Evolutionary conservation across 164 flowering plant genomes (phyloP).

Genomic region (Tetrastigma voinierianum): DNA sequence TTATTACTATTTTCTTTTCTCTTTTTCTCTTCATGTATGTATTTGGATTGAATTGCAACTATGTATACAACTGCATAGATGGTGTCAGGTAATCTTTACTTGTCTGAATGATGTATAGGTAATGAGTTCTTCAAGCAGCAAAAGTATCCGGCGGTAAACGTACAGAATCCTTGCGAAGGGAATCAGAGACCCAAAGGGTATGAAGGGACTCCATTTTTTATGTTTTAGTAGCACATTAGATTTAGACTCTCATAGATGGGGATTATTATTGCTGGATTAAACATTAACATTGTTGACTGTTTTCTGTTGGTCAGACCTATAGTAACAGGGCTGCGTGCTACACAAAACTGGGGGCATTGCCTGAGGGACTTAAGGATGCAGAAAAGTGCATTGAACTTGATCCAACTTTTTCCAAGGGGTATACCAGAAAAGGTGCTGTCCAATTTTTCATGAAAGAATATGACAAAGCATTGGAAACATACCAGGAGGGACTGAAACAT

Average conservation of each 20-base stretch:
- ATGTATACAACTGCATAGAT: too few relatives aligned
- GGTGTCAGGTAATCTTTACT: too few relatives aligned
- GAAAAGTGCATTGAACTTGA: constrained; percentile 98
- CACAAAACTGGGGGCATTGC: constrained; percentile 93
- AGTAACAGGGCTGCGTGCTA: constrained; percentile 97
- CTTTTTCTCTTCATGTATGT: not conserved
- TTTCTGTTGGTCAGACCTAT: constrained; percentile 58
- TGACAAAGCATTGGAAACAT: constrained; percentile 96
- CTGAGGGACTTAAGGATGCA: constrained; percentile 90
- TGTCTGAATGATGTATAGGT: constrained; percentile 35
- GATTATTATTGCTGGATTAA: not conserved
- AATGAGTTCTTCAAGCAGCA: constrained; percentile 89
- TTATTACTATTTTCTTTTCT: too few relatives aligned
- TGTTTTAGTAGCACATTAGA: not conserved
- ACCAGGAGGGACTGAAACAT: constrained; percentile 88
- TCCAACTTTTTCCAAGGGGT: constrained; percentile 89
- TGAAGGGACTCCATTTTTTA: not conserved
- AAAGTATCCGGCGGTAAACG: constrained; percentile 93
- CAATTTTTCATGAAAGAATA: constrained; percentile 98
- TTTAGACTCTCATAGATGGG: not conserved
- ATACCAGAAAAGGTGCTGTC: constrained; percentile 87
- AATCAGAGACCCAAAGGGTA: constrained; percentile 83
- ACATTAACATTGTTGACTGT: not conserved
- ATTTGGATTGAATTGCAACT: too few relatives aligned
- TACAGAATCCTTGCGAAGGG: constrained; percentile 81